Percentiles rank a stretch among this genome's conserved stretches.
These are phyloP conservation scores for Ophiocordyceps camponoti-floridani DNA, from an alignment of 2,329 filamentous ascomycete species.

Conservation along the genomic window DNA sequence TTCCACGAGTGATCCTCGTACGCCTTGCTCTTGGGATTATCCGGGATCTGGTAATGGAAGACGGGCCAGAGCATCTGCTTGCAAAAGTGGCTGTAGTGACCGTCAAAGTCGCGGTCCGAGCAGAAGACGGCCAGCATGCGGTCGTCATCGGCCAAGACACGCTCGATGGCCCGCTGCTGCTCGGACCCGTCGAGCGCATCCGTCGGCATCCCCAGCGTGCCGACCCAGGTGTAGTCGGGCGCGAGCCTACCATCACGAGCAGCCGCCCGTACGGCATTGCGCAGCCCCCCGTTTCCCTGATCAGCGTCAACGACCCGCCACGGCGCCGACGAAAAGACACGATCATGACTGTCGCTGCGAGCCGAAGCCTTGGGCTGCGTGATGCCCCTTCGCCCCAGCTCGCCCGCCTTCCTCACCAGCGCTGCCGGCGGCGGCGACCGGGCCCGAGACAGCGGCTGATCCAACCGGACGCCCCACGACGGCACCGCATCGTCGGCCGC, in stretches of 20 bases:
- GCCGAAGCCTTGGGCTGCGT: slow-evolving; percentile 31
- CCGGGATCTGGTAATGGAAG: slow-evolving; percentile 94
- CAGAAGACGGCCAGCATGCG: slow-evolving; percentile 73
- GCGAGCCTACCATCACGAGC: slow-evolving; percentile 47
- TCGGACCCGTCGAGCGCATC: slow-evolving; percentile 60
- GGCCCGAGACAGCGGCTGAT: slow-evolving; percentile 63
- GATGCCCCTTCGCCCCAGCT: slow-evolving; percentile 38
- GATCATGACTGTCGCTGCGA: slow-evolving; percentile 46
- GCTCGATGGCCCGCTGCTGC: slow-evolving; percentile 68
- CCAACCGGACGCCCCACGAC: slow-evolving; percentile 56
- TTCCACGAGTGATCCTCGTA: slow-evolving; percentile 96
- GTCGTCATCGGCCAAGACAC: slow-evolving; percentile 62
- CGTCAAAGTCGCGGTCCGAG: slow-evolving; percentile 82
- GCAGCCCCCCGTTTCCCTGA: slow-evolving; percentile 81
- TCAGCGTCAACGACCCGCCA: slow-evolving; percentile 76
- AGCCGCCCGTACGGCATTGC: slow-evolving; percentile 72
- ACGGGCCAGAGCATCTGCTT: slow-evolving; percentile 97
- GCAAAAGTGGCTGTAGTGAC: slow-evolving; percentile 90
- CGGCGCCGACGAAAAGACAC: slow-evolving; percentile 55
- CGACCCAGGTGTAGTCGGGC: slow-evolving; percentile 70
- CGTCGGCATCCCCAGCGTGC: slow-evolving; percentile 84
- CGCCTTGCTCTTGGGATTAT: slow-evolving; percentile 95
- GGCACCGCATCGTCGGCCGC: slow-evolving; percentile 59
- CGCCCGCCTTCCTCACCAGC: slow-evolving; percentile 42
- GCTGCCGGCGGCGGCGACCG: slow-evolving; percentile 58